Evolutionary conservation across 257 asterid species (phyloP), one percentile per base, ranked within the genome.

Genomic region (Dorcoceras hygrometricum): DNA sequence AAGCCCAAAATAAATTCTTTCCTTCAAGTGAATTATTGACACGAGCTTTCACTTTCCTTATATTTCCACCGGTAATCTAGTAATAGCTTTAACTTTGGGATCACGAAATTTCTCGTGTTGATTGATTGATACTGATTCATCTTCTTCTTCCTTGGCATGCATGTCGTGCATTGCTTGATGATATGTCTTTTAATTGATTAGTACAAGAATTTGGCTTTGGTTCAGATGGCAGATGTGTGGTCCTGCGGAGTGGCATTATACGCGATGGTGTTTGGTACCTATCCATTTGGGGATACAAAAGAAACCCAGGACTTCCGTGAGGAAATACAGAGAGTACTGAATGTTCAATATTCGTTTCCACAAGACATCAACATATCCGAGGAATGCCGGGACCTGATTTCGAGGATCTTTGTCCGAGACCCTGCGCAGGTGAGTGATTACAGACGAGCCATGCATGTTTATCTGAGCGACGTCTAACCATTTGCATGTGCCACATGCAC

Each of bases 141-240:
- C n/a, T n/a, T n/a, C n/a, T n/a, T n/a, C n/a, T n/a, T n/a, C 11
- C 39, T 36, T 36, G 46, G n/a, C n/a, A n/a, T n/a, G 46, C 1
- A 36, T 36, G 46, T 36, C 8, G 1, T 28, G 59, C 1, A 31
- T 12, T 11, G 8, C 24, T 46, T 24, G 18, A 51, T 54, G 59
- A 51, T 27, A 4, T 65, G n/a, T n/a, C n/a, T n/a, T 73, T 69
- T 6, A 62, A 26, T 36, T 23, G 19, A 9, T 34, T 34, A 34
- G 14, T 34, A 34, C 56, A 71, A 18, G 20, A 29, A 65, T 72
- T 32, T 57, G 56, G 57, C n/a, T n/a, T 62, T 69, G 27, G 65
- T 77, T 68, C 87, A 90, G 96, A 75, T 84, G 69, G 97, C 97
- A 69, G 96, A 90, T 80, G 96, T 88, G 6, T 90, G 97, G 97